A percentile compares a stretch with the other conserved stretches of the same genome.
Evolutionary conservation across 495 filamentous ascomycete genomes (phyloP).

Genomic region (Viridothelium virens): DNA sequence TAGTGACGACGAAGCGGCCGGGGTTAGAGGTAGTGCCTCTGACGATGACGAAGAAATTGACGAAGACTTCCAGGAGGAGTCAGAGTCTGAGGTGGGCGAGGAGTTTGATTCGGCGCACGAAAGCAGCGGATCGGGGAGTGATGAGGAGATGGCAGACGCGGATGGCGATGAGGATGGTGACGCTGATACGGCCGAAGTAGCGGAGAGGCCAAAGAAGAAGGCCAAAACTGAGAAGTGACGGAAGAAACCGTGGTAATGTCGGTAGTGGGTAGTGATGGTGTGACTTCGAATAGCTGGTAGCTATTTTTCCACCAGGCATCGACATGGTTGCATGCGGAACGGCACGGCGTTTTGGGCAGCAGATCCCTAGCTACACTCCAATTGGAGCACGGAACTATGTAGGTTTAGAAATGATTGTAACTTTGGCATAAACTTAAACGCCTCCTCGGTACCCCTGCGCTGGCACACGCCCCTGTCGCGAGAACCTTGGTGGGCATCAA

Average conservation of each 20-base stretch:
- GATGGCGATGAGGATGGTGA: slow-evolving; percentile 44
- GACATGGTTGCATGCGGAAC: background rate
- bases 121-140: slow-evolving; percentile 68
- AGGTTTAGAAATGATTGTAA: background rate
- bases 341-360: background rate
- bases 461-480: background rate
- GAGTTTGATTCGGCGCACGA: slow-evolving; percentile 89
- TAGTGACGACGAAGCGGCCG: slow-evolving; percentile 75
- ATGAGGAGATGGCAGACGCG: slow-evolving; percentile 56
- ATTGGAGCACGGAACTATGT: background rate
- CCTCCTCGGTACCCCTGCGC: background rate
- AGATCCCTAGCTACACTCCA: background rate
- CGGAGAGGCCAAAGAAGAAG: slow-evolving; percentile 63
- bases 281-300: background rate
- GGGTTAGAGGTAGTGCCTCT: slow-evolving; percentile 83
- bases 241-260: background rate
- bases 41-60: slow-evolving; percentile 92
- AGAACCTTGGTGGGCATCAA: slow-evolving; percentile 11
- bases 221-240: slow-evolving; percentile 42
- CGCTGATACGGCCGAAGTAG: slow-evolving; percentile 47
- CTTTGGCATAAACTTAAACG: slow-evolving; percentile 1
- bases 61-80: slow-evolving; percentile 89
- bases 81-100: slow-evolving; percentile 90
- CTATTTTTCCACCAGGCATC: background rate
- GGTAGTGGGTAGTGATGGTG: background rate